Evolutionary conservation across 2,329 filamentous ascomycete species (phyloP).

Genomic region (Teratosphaeria pseudoeucalypti): DNA sequence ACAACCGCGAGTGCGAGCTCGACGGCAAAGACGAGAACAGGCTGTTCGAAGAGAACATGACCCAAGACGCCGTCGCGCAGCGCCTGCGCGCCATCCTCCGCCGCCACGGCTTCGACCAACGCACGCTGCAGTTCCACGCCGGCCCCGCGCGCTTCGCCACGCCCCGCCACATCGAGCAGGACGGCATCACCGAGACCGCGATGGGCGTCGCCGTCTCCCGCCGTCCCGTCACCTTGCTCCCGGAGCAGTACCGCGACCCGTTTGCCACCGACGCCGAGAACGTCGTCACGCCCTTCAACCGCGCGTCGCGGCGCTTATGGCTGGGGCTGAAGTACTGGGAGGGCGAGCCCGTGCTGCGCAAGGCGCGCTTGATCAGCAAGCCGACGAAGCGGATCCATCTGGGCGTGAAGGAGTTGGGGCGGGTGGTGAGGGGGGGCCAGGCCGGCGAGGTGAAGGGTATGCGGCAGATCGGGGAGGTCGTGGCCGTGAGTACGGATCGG

Average conservation of each 20-base stretch:
- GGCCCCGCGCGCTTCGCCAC: slow-evolving; percentile 6
- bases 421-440: slow-evolving; percentile 58
- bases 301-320: slow-evolving; percentile 69
- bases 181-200: slow-evolving; percentile 20
- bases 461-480: slow-evolving; percentile 64
- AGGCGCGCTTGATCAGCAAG: slow-evolving; percentile 58
- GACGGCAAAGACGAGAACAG: not conserved
- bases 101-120: slow-evolving; percentile 2
- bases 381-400: slow-evolving; percentile 63
- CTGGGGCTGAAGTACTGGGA: slow-evolving; percentile 85
- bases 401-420: slow-evolving; percentile 49
- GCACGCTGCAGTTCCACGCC: slow-evolving; percentile 7
- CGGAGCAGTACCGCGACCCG: slow-evolving; percentile 16
- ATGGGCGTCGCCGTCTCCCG: slow-evolving; percentile 21
- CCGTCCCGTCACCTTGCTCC: slow-evolving; percentile 18
- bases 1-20: not conserved
- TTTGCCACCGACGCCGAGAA: slow-evolving; percentile 21
- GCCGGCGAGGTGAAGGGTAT: slow-evolving; percentile 60
- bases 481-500: slow-evolving; percentile 67
- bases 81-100: slow-evolving; percentile 3
- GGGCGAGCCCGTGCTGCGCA: slow-evolving; percentile 64
- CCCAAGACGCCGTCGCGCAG: not conserved
- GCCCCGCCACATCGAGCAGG: slow-evolving; percentile 14
- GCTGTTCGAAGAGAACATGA: not conserved
- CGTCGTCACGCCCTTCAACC: slow-evolving; percentile 43